A percentile compares a stretch with the other conserved stretches of the same genome.
These are phyloP conservation scores for Rubus parviflorus DNA, from an alignment of 306 rosid genomes.

Conservation along the genomic window DNA sequence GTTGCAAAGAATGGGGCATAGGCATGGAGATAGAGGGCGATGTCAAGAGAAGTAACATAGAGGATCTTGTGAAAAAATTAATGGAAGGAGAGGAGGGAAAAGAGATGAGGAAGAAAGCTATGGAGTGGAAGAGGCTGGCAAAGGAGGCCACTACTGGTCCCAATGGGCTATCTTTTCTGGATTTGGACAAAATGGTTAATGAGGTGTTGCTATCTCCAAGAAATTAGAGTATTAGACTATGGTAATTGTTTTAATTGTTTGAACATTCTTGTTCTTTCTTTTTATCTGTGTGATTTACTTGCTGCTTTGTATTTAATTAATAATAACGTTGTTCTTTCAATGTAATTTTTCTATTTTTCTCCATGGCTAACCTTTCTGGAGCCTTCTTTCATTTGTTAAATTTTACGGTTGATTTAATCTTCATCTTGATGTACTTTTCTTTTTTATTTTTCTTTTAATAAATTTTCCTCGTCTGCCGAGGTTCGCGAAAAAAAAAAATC, in stretches of 20 bases:
- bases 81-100: slow-evolving; percentile 50
- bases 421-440: too few species aligned
- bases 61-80: slow-evolving; percentile 44
- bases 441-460: too few species aligned
- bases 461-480: too few species aligned
- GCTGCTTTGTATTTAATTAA: neutral
- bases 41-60: slow-evolving; percentile 37
- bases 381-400: too few species aligned
- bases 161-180: slow-evolving; percentile 28
- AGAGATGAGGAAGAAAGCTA: slow-evolving; percentile 39
- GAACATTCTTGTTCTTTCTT: neutral
- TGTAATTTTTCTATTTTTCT: too few species aligned
- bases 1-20: slow-evolving; percentile 58
- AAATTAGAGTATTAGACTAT: neutral
- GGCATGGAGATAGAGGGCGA: slow-evolving; percentile 59
- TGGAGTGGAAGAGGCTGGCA: slow-evolving; percentile 47
- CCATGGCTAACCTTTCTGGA: too few species aligned
- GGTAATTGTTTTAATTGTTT: neutral
- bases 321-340: too few species aligned
- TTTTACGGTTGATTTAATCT: too few species aligned
- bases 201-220: slow-evolving; percentile 24
- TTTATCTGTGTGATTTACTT: neutral
- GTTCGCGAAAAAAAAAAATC: too few species aligned
- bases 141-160: slow-evolving; percentile 25
- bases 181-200: slow-evolving; percentile 34